phyloP scores from a whole-genome alignment of 176 grass and related monocot species.

The Cenchrus americanus region DNA sequence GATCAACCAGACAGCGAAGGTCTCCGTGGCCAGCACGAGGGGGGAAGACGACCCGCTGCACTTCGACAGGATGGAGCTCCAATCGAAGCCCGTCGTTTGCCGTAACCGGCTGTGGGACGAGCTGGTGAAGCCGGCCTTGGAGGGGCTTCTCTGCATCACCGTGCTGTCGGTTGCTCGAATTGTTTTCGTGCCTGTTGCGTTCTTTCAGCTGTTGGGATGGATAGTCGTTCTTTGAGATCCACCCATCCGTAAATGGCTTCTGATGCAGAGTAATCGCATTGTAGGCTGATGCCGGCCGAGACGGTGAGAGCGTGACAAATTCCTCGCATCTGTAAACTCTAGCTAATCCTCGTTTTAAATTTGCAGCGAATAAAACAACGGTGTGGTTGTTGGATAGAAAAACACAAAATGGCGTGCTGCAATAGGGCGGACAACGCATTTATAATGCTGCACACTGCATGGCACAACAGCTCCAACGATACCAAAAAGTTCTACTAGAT shows the following conservation, averaged over 20 bases:
- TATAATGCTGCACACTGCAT: neutral
- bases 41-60: conserved; percentile 43
- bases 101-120: conserved; percentile 30
- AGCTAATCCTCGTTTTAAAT: neutral
- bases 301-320: no score
- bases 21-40: conserved; percentile 45
- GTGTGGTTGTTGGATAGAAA: neutral
- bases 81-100: conserved; percentile 44
- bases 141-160: conserved; percentile 36
- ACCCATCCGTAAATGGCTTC: no score
- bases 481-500: neutral
- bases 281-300: no score
- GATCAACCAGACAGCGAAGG: conserved; percentile 40
- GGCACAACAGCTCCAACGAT: neutral
- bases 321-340: no score
- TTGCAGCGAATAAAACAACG: neutral
- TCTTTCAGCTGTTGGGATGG: no score
- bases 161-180: neutral
- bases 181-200: neutral
- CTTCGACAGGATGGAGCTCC: conserved; percentile 45
- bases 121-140: neutral
- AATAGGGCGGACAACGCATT: neutral
- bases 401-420: neutral
- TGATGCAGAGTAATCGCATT: no score
- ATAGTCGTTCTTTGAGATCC: no score